Evolutionary conservation across 306 rosid genomes (phyloP).

Genomic region (Boehmeria nivea): DNA sequence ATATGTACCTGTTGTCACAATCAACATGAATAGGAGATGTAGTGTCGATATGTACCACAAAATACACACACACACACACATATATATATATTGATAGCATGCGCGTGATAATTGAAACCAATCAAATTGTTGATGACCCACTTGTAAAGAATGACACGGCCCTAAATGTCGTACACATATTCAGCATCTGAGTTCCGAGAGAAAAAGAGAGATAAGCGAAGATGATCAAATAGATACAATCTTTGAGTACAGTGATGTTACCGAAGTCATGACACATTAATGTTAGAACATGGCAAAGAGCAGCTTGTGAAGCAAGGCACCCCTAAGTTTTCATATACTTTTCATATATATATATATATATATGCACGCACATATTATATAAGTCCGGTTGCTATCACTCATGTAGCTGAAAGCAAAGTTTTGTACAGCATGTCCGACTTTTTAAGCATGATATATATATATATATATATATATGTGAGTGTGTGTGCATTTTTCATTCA

Average conservation of each 20-base stretch:
- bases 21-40: neutral
- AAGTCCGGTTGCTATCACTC: constrained; percentile 2
- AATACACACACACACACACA: no score
- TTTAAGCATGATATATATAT: constrained; percentile 1
- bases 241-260: neutral
- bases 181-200: constrained; percentile 2
- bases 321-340: neutral
- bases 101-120: constrained; percentile 7
- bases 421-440: neutral
- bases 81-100: neutral
- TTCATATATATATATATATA: neutral
- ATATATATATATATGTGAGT: no score
- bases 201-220: neutral
- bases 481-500: no score
- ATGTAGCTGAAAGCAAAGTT: neutral
- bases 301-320: neutral
- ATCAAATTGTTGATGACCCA: constrained; percentile 3
- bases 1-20: constrained; percentile 1
- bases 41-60: no score
- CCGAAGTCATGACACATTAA: neutral
- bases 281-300: neutral
- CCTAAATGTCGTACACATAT: neutral
- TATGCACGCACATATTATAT: no score
- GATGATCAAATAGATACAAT: constrained; percentile 3
- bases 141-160: constrained; percentile 4